Evolutionary conservation across 441 rosid species (phyloP).

Genomic region (Brassica balearica): DNA sequence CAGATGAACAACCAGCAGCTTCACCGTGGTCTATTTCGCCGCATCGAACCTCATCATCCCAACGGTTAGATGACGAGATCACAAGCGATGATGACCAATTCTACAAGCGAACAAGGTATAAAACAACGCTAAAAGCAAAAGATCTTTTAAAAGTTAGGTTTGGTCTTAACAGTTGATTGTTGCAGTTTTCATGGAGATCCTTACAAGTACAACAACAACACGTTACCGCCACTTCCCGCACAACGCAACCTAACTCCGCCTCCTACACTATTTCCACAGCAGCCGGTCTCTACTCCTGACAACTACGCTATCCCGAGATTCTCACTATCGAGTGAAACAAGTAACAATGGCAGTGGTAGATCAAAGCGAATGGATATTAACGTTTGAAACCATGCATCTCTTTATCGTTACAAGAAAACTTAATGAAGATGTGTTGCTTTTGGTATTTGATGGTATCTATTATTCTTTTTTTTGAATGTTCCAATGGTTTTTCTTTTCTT

Average conservation of each 20-base stretch:
- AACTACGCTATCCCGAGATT: slow-evolving; percentile 77
- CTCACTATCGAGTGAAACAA: slow-evolving; percentile 55
- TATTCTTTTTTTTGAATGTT: slow-evolving; percentile 28
- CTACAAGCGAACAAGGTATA: slow-evolving; percentile 70
- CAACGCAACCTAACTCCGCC: slow-evolving; percentile 95
- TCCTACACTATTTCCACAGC: slow-evolving; percentile 95
- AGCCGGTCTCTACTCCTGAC: slow-evolving; percentile 74
- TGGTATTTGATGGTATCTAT: neutral
- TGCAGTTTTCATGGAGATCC: slow-evolving; percentile 71
- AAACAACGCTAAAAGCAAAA: slow-evolving; percentile 1
- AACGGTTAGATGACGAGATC: slow-evolving; percentile 82
- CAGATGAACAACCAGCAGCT: slow-evolving; percentile 74
- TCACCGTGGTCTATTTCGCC: slow-evolving; percentile 85
- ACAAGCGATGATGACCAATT: slow-evolving; percentile 68
- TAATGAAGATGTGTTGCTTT: slow-evolving; percentile 13
- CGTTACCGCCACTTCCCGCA: slow-evolving; percentile 86
- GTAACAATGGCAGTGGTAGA: slow-evolving; percentile 56
- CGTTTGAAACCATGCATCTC: slow-evolving; percentile 46
- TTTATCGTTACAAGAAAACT: slow-evolving; percentile 23
- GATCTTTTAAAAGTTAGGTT: neutral
- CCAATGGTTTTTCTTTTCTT: slow-evolving; percentile 17
- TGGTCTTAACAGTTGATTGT: slow-evolving; percentile 7
- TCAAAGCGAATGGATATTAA: slow-evolving; percentile 87
- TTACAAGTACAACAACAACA: slow-evolving; percentile 60
- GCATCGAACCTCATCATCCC: slow-evolving; percentile 55